phyloP scores from a whole-genome alignment of 1,139 yeast species.

The Debaryomyces fabryi region DNA sequence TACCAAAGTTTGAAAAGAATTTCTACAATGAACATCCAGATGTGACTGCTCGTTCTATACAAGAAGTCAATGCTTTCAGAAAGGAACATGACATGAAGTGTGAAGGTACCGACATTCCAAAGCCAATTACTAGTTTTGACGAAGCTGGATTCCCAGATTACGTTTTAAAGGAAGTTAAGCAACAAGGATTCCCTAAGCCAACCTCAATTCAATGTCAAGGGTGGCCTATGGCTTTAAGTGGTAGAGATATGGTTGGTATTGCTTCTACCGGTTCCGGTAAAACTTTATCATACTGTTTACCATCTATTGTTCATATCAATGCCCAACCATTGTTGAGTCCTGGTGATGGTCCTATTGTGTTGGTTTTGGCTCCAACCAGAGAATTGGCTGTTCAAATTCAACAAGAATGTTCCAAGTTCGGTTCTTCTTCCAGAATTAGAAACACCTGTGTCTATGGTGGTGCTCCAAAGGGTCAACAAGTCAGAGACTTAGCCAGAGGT shows the following conservation, averaged over 20 bases:
- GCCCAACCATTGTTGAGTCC: slow-evolving; percentile 92
- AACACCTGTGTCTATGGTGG: slow-evolving; percentile 99
- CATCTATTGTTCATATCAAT: slow-evolving; percentile 95
- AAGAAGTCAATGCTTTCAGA: slow-evolving; percentile 76
- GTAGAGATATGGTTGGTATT: slow-evolving; percentile 98
- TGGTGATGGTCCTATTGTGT: slow-evolving; percentile 97
- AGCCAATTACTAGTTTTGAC: slow-evolving; percentile 89
- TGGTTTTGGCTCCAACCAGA: slow-evolving; percentile 97
- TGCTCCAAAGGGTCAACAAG: slow-evolving; percentile 97
- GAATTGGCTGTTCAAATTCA: slow-evolving; percentile 98
- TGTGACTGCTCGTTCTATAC: slow-evolving; percentile 74
- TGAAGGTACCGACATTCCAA: slow-evolving; percentile 83
- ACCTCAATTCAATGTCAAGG: slow-evolving; percentile 99
- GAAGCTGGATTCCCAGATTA: slow-evolving; percentile 98
- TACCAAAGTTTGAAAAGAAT: slow-evolving; percentile 94
- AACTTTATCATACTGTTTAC: slow-evolving; percentile 94
- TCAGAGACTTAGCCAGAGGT: slow-evolving; percentile 93
- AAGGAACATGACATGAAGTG: slow-evolving; percentile 83
- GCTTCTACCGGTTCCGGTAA: slow-evolving; percentile 99
- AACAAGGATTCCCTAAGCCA: slow-evolving; percentile 91
- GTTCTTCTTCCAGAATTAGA: slow-evolving; percentile 88
- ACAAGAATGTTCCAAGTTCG: slow-evolving; percentile 93
- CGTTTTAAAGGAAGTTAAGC: slow-evolving; percentile 84
- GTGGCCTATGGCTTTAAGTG: slow-evolving; percentile 99
- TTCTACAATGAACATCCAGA: slow-evolving; percentile 84